phyloP scores from a whole-genome alignment of 306 rosid genomes.

The Trifolium dubium region DNA sequence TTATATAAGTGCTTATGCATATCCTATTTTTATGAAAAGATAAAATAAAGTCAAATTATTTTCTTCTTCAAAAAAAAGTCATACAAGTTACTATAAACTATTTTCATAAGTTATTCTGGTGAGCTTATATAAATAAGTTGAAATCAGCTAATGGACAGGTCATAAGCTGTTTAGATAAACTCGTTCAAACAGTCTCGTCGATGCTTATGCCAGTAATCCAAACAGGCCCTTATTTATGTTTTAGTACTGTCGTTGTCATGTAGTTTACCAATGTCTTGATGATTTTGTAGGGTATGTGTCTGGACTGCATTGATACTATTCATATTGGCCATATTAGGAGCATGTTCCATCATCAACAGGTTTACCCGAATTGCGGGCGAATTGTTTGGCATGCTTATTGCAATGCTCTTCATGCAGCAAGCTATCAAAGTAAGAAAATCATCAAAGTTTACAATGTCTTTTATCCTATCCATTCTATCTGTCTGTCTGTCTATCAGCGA shows the following conservation, averaged over 20 bases:
- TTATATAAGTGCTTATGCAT: neutral
- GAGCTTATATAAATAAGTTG: neutral
- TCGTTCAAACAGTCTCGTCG: neutral
- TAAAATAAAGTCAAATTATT: neutral
- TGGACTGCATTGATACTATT: conserved; percentile 88
- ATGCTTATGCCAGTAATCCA: neutral
- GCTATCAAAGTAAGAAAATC: conserved; percentile 72
- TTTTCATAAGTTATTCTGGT: neutral
- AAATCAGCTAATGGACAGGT: neutral
- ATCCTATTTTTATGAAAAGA: neutral
- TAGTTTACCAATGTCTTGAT: conserved; percentile 28
- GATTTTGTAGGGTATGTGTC: conserved; percentile 82
- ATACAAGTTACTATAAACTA: too few relatives aligned
- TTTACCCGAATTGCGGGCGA: conserved; percentile 96
- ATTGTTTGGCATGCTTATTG: conserved; percentile 89
- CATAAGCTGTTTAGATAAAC: neutral
- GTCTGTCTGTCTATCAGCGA: neutral
- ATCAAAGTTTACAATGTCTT: conserved; percentile 9
- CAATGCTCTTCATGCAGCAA: conserved; percentile 99
- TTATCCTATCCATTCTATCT: neutral
- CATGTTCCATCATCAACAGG: conserved; percentile 94
- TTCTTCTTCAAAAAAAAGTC: too few relatives aligned
- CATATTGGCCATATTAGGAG: conserved; percentile 83
- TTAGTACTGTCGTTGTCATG: neutral
- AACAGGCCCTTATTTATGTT: neutral